Percentiles rank a stretch among this genome's conserved stretches.
Evolutionary conservation across 2,329 filamentous ascomycete genomes (phyloP).

Genomic region (Drechmeria coniospora): DNA sequence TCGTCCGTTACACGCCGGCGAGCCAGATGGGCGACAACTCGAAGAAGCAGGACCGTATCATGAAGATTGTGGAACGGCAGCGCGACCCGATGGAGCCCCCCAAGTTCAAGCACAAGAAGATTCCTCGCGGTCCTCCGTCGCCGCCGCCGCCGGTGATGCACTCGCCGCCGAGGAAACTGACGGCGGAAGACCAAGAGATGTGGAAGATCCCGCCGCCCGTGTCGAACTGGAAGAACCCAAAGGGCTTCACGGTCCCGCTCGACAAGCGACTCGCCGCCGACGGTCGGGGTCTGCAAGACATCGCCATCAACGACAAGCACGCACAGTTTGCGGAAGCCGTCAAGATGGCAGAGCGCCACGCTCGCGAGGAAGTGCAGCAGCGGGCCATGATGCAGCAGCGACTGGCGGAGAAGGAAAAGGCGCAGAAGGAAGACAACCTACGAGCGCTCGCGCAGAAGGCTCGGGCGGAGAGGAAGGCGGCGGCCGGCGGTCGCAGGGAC

Average conservation of each 20-base stretch:
- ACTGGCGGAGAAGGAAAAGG: slow-evolving; percentile 90
- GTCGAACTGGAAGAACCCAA: slow-evolving; percentile 98
- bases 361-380: slow-evolving; percentile 87
- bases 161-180: slow-evolving; percentile 85
- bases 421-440: slow-evolving; percentile 83
- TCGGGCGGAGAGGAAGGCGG: slow-evolving; percentile 57
- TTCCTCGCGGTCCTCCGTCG: slow-evolving; percentile 79
- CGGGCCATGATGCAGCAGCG: slow-evolving; percentile 90
- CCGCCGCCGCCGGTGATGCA: slow-evolving; percentile 91
- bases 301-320: slow-evolving; percentile 97
- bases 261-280: slow-evolving; percentile 94
- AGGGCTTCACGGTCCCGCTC: slow-evolving; percentile 89
- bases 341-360: slow-evolving; percentile 87
- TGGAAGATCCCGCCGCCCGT: slow-evolving; percentile 83
- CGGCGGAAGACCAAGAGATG: slow-evolving; percentile 89
- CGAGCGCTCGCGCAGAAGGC: slow-evolving; percentile 82
- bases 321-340: slow-evolving; percentile 89
- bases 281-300: slow-evolving; percentile 78
- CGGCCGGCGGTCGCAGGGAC: slow-evolving; percentile 26
- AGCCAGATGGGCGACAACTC: slow-evolving; percentile 88
- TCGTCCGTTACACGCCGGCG: slow-evolving; percentile 87
- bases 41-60: slow-evolving; percentile 85
- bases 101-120: slow-evolving; percentile 98
- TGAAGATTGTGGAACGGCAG: slow-evolving; percentile 95
- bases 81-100: slow-evolving; percentile 92